Conservation (phyloP, 116 monocot genomes). For the Papilionanthe hybrid region DNA sequence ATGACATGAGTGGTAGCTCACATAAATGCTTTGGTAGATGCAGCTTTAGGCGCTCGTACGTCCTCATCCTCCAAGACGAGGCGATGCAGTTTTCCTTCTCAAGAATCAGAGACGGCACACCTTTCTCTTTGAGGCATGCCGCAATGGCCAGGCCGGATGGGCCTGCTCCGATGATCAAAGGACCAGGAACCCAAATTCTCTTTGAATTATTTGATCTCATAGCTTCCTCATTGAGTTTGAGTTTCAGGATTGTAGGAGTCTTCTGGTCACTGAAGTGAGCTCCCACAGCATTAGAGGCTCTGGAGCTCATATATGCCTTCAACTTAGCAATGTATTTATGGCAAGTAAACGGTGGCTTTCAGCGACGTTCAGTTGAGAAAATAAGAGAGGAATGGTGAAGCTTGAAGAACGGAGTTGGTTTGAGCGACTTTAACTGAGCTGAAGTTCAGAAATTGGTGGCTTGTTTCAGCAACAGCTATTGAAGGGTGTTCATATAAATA, state of each 20-base stretch:
- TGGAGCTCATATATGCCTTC: no score
- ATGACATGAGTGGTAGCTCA: constrained; percentile 60
- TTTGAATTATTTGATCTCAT: constrained; percentile 20
- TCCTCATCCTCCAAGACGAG: constrained; percentile 60
- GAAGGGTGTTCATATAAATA: constrained; percentile 18
- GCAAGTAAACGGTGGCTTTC: no score
- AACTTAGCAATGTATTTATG: no score
- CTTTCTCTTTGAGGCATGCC: constrained; percentile 55
- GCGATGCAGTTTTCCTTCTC: constrained; percentile 62
- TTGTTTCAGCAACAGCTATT: neutral
- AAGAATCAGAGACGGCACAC: constrained; percentile 59
- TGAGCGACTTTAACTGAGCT: neutral
- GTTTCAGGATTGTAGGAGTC: neutral
- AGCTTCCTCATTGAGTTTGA: neutral
- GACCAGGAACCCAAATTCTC: constrained; percentile 56
- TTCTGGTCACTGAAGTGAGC: no score
- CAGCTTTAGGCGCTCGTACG: constrained; percentile 60
- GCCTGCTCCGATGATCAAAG: constrained; percentile 73
- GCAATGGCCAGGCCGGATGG: constrained; percentile 70
- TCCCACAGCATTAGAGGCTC: no score
- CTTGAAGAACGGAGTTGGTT: no score
- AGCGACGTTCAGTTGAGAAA: no score
- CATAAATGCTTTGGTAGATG: constrained; percentile 77
- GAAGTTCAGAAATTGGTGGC: neutral
- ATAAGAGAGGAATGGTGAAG: no score